A percentile compares a stretch with the other conserved stretches of the same genome.
Evolutionary conservation across 2,329 filamentous ascomycete species (phyloP).

Genomic region (Epichloe amarillans): DNA sequence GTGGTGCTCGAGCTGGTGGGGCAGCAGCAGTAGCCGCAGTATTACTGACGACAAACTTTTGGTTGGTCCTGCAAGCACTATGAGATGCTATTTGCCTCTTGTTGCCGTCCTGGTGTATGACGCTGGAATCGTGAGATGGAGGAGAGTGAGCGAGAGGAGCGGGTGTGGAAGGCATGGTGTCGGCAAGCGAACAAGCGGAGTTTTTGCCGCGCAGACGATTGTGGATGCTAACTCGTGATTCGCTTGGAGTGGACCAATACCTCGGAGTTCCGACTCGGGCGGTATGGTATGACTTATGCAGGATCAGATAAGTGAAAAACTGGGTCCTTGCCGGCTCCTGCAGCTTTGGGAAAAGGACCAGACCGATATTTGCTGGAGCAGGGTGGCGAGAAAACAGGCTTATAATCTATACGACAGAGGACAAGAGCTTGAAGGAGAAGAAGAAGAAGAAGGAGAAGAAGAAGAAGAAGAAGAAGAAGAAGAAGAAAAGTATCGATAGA

Average conservation of each 20-base stretch:
- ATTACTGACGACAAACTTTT: constrained; percentile 6
- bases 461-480: background rate
- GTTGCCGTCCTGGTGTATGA: background rate
- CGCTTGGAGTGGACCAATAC: constrained; percentile 2
- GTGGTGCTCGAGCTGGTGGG: constrained; percentile 12
- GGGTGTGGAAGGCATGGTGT: constrained; percentile 13
- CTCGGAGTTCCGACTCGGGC: constrained; percentile 17
- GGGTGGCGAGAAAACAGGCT: background rate
- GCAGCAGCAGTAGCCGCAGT: constrained; percentile 10
- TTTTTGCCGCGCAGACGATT: constrained; percentile 6
- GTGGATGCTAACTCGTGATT: constrained; percentile 3
- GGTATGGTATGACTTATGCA: constrained; percentile 1
- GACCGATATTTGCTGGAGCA: background rate
- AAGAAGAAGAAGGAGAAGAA: background rate
- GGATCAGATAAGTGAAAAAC: constrained; percentile 6
- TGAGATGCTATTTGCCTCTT: constrained; percentile 2
- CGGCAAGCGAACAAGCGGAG: constrained; percentile 4
- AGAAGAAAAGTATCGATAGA: background rate
- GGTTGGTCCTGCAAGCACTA: background rate
- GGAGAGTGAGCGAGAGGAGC: constrained; percentile 11
- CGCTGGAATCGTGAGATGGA: constrained; percentile 1
- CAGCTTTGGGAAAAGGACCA: background rate
- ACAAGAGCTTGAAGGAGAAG: background rate
- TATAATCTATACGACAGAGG: too few relatives aligned
- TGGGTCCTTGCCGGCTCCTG: background rate